Conservation (phyloP, 768 basidiomycete species). For the Suillus bovinus region DNA sequence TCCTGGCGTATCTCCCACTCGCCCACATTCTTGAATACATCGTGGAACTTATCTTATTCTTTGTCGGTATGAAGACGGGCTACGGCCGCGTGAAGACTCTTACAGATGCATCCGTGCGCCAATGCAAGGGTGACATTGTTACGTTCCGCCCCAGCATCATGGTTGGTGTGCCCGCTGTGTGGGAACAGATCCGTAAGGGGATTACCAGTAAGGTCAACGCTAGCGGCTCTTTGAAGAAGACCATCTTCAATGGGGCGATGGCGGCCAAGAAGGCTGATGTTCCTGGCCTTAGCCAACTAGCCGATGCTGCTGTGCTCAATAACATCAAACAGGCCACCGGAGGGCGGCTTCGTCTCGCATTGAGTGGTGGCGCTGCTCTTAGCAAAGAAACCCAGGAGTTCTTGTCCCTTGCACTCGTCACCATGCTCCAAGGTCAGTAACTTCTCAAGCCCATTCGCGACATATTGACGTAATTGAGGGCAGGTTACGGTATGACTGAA, state of each 20-base stretch:
- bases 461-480: conserved; percentile 11
- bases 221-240: conserved; percentile 65
- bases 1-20: conserved; percentile 90
- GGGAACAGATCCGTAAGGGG: conserved; percentile 97
- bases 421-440: conserved; percentile 77
- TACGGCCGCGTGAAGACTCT: conserved; percentile 96
- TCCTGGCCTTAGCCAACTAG: conserved; percentile 64
- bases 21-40: conserved; percentile 96
- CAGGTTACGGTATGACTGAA: conserved; percentile 97
- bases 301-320: conserved; percentile 75
- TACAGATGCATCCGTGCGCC: conserved; percentile 90
- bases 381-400: conserved; percentile 91
- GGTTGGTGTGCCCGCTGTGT: conserved; percentile 94
- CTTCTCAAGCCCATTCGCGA: background rate
- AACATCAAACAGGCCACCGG: conserved; percentile 84
- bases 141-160: conserved; percentile 86
- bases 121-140: conserved; percentile 84
- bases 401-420: conserved; percentile 76
- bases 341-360: conserved; percentile 76
- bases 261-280: conserved; percentile 69
- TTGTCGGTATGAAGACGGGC: conserved; percentile 78
- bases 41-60: conserved; percentile 79
- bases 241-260: conserved; percentile 79
- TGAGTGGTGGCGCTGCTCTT: conserved; percentile 88
- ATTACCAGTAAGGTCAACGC: conserved; percentile 80